Evolutionary conservation across 306 rosid species (phyloP).

Genomic region (Dryas octopetala): DNA sequence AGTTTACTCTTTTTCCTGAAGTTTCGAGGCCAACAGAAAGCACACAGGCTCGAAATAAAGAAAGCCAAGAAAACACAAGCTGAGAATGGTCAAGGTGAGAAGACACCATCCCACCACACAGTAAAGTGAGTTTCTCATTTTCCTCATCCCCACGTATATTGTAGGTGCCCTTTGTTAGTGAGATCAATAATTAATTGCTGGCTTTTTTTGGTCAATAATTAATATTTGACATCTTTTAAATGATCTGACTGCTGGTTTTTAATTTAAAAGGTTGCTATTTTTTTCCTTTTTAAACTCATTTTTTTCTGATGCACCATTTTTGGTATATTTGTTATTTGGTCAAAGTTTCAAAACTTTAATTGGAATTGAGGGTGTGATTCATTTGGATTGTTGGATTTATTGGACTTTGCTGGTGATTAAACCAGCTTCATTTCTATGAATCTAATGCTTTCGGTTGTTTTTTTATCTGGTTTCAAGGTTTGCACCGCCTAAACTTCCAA

Average conservation of each 20-base stretch:
- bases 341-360: not conserved
- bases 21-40: slow-evolving; percentile 52
- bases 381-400: not conserved
- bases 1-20: slow-evolving; percentile 92
- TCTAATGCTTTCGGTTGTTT: slow-evolving; percentile 16
- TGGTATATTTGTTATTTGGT: not conserved
- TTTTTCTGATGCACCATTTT: not conserved
- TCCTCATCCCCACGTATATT: not conserved
- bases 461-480: slow-evolving; percentile 28
- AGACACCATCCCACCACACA: slow-evolving; percentile 23
- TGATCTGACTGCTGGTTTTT: not conserved
- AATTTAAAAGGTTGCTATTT: not conserved
- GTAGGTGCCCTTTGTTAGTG: not conserved
- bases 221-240: not conserved
- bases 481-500: slow-evolving; percentile 57
- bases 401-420: slow-evolving; percentile 1
- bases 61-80: slow-evolving; percentile 30
- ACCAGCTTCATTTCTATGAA: not conserved
- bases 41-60: slow-evolving; percentile 35
- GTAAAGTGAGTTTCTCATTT: slow-evolving; percentile 50
- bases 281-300: not conserved
- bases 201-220: not conserved
- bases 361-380: too few species aligned
- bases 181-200: not conserved
- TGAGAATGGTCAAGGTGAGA: slow-evolving; percentile 14